Base-by-base conservation (phyloP, 2,329 filamentous ascomycete species). In the Verticillium alfalfae region DNA sequence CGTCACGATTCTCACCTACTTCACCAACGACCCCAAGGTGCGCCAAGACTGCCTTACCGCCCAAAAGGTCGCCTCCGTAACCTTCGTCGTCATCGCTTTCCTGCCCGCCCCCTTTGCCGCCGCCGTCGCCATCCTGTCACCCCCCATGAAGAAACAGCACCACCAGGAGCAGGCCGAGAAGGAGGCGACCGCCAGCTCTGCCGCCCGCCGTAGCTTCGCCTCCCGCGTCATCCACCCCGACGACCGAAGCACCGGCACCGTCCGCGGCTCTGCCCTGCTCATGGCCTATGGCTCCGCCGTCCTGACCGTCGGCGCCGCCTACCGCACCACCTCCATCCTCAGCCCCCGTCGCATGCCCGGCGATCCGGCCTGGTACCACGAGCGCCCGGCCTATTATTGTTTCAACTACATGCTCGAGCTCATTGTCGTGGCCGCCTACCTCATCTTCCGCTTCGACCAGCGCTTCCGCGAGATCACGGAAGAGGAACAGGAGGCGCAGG, bases 401-500 rank as follows among this genome's bases (percentile, higher is more conserved):
- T 91, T 95, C 78, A 90, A 91, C 76, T 96, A 91, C 70, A 78
- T 78, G 16, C 79, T 93, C 41, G 93, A 96, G 74, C 77, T 93
- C 49, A 70, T 89, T 31, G 86, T 92, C 41, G 81, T 94, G 5
- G 83, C 81, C 60, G 76, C 88, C 9, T 94, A 91, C 74, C 81
- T 88, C 0, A 69, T 89, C 16, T 74, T 82, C 22, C 83, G 92
- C 37, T 87, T 95, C 64, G 93, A 96, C 72, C 81, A 82, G 64
- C 84, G 90, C 52, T 96, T 94, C 77, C 82, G 89, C 70, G 78
- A 95, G 31, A 91, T 91, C 1, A 31, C 38, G 15, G 38, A 15
- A 15, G 12, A 37, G n/a, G 38, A 15, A 15, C 3, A 37, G n/a
- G 41, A 59, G 41, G 10, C 39, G n/a, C 45, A 26, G 9, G 45